Evolutionary conservation across 106 monocot species (phyloP).

Genomic region (Cymbidium sinense): DNA sequence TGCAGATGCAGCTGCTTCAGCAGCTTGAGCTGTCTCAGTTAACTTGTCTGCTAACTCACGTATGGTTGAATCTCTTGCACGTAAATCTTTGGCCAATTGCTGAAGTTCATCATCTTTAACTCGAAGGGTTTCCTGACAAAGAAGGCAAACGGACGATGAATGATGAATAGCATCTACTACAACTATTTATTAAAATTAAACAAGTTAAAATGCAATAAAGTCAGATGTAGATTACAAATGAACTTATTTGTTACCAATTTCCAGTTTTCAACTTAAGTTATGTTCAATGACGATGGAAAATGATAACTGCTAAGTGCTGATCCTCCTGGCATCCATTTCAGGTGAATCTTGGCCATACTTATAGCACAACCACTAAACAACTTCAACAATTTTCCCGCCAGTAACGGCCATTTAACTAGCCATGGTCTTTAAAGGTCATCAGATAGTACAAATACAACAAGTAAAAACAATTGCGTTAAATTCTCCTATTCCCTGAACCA

Average conservation of each 20-base stretch:
- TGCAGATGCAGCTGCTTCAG: slow-evolving; percentile 89
- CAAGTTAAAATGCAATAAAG: neutral
- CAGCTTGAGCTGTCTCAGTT: slow-evolving; percentile 84
- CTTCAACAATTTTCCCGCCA: too few species aligned
- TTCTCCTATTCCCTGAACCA: too few species aligned
- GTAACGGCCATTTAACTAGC: too few species aligned
- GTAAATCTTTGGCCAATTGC: slow-evolving; percentile 66
- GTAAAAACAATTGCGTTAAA: too few species aligned
- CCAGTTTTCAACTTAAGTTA: neutral
- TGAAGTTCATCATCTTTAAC: slow-evolving; percentile 95
- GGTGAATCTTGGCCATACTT: neutral
- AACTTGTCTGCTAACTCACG: slow-evolving; percentile 84
- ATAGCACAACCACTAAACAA: neutral
- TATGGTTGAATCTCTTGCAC: slow-evolving; percentile 75
- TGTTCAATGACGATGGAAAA: neutral
- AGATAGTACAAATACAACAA: too few species aligned
- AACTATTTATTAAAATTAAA: neutral
- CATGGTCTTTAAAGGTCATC: too few species aligned
- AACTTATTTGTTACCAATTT: neutral
- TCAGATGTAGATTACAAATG: neutral
- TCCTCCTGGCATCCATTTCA: too few species aligned
- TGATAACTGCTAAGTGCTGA: neutral
- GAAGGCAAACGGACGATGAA: neutral
- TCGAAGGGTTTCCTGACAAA: slow-evolving; percentile 74
- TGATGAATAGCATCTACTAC: neutral